A percentile compares a stretch with the other conserved stretches of the same genome.
These are phyloP conservation scores for Vigna angularis DNA, from an alignment of 306 rosid species.

Conservation along the genomic window DNA sequence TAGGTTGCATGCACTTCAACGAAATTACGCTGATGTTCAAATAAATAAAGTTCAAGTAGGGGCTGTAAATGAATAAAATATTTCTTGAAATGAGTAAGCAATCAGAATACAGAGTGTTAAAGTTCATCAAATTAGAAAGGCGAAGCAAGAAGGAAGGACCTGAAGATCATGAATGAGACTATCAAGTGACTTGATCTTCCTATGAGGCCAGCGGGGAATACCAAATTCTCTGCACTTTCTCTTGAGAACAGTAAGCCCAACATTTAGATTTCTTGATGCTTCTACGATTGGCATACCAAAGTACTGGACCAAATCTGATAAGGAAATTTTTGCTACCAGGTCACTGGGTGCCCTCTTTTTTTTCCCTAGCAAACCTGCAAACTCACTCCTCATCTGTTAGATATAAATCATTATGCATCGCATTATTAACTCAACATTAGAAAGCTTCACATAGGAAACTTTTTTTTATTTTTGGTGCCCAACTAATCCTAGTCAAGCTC, in stretches of 20 bases:
- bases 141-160: slow-evolving; percentile 58
- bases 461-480: too few relatives aligned
- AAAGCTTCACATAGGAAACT: slow-evolving; percentile 19
- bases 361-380: slow-evolving; percentile 64
- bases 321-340: slow-evolving; percentile 65
- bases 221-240: slow-evolving; percentile 92
- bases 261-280: slow-evolving; percentile 80
- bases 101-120: slow-evolving; percentile 1
- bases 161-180: slow-evolving; percentile 88
- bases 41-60: slow-evolving; percentile 20
- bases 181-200: slow-evolving; percentile 92
- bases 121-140: slow-evolving; percentile 34
- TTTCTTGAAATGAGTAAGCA: not conserved
- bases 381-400: slow-evolving; percentile 51
- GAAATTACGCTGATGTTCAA: slow-evolving; percentile 14
- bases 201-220: slow-evolving; percentile 95
- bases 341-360: slow-evolving; percentile 79
- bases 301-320: slow-evolving; percentile 79
- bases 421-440: slow-evolving; percentile 37
- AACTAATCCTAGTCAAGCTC: not conserved
- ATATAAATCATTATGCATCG: slow-evolving; percentile 40
- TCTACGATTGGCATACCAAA: slow-evolving; percentile 84
- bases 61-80: slow-evolving; percentile 5
- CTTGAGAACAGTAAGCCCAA: slow-evolving; percentile 90
- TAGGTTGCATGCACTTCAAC: slow-evolving; percentile 15